Percentiles rank a stretch among this genome's conserved stretches.
These are phyloP conservation scores for Pythium phragmiticola DNA, from an alignment of 352 stramenopile species.

Conservation along the genomic window DNA sequence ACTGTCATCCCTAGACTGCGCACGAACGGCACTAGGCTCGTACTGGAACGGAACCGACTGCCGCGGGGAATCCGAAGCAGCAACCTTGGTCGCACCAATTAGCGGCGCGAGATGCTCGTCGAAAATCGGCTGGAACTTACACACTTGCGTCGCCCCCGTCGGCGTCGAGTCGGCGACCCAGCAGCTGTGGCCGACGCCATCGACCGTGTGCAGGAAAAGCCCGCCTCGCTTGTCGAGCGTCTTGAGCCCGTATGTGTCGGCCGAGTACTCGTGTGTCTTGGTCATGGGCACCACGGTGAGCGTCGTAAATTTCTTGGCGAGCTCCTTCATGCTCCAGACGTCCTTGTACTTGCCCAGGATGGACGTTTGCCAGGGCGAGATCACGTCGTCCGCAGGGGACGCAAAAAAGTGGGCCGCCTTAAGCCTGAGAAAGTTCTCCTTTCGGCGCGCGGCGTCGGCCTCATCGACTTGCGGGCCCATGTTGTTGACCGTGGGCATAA, in stretches of 20 bases:
- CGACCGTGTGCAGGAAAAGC: slow-evolving; percentile 26
- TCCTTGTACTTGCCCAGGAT: slow-evolving; percentile 39
- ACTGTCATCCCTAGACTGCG: too few species aligned
- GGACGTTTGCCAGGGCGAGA: slow-evolving; percentile 38
- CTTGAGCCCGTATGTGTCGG: slow-evolving; percentile 37
- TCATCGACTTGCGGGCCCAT: too few species aligned
- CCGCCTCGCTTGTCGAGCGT: slow-evolving; percentile 32
- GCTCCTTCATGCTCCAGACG: slow-evolving; percentile 25
- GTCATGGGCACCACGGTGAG: slow-evolving; percentile 36
- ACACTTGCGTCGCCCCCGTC: slow-evolving; percentile 1
- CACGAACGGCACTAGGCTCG: too few species aligned
- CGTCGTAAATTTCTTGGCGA: slow-evolving; percentile 31
- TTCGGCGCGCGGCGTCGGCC: slow-evolving; percentile 25
- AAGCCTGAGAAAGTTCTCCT: slow-evolving; percentile 32
- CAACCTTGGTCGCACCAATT: too few species aligned
- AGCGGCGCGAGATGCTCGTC: slow-evolving; percentile 30
- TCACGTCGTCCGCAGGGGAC: slow-evolving; percentile 32
- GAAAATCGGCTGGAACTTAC: slow-evolving; percentile 41
- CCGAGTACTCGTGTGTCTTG: slow-evolving; percentile 35
- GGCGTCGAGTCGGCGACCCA: slow-evolving; percentile 31
- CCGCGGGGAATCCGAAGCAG: too few species aligned
- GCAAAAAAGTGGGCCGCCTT: slow-evolving; percentile 38
- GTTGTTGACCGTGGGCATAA: slow-evolving; percentile 38
- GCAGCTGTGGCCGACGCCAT: slow-evolving; percentile 31
- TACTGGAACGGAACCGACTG: too few species aligned